Evolutionary conservation across 441 rosid genomes (phyloP).

Genomic region (Aquilaria agallochum): DNA sequence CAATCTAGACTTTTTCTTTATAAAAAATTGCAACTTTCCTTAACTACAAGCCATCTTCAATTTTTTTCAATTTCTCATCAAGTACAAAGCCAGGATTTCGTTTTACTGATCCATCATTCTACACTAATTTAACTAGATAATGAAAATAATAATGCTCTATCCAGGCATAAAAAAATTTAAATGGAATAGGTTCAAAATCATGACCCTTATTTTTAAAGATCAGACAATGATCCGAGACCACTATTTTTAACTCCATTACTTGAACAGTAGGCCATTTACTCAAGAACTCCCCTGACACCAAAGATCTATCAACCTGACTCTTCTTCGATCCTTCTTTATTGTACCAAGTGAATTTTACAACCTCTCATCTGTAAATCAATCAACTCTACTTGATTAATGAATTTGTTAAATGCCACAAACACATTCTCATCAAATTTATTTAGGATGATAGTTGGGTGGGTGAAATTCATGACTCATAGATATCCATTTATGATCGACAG

Average conservation of each 20-base stretch:
- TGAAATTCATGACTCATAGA: no score
- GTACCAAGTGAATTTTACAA: neutral
- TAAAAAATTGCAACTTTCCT: no score
- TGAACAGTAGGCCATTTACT: neutral
- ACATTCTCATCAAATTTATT: neutral
- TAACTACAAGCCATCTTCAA: no score
- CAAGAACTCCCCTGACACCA: neutral
- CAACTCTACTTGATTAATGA: no score
- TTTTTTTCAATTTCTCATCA: neutral
- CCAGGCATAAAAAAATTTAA: neutral
- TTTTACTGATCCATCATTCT: neutral
- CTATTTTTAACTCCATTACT: neutral
- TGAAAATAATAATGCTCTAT: neutral
- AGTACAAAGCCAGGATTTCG: neutral
- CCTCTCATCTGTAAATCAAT: neutral
- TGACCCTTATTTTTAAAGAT: no score
- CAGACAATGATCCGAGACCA: neutral
- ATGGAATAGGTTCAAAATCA: neutral
- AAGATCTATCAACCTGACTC: neutral
- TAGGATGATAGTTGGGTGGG: no score
- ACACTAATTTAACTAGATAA: no score
- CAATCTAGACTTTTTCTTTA: no score
- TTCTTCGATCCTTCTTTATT: neutral
- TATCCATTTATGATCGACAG: no score
- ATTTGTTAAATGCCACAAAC: neutral